These are phyloP conservation scores for Pseudonitzschia delicatissima DNA, from an alignment of 108 stramenopile genomes.

Conservation along the genomic window DNA sequence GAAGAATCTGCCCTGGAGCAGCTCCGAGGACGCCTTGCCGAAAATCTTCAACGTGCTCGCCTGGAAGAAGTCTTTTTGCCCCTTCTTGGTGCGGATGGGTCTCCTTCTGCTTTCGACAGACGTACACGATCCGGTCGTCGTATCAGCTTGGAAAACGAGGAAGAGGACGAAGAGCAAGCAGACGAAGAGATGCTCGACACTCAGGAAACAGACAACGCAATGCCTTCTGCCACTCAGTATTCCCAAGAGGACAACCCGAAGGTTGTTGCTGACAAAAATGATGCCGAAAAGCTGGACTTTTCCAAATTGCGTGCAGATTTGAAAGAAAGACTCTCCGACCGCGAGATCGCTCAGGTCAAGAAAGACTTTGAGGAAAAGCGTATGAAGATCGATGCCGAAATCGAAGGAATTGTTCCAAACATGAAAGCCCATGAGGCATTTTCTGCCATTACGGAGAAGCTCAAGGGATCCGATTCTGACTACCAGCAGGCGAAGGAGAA, in stretches of 20 bases:
- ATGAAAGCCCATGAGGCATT: conserved; percentile 95
- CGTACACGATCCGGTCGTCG: conserved; percentile 34
- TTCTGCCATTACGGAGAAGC: conserved; percentile 61
- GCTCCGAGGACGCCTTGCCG: conserved; percentile 85
- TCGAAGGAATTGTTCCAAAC: conserved; percentile 93
- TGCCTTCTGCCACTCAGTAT: conserved; percentile 54
- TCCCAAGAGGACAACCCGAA: conserved; percentile 70
- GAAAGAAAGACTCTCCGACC: conserved; percentile 53
- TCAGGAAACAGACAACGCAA: conserved; percentile 17
- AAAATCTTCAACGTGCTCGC: conserved; percentile 86
- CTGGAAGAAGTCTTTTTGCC: conserved; percentile 90
- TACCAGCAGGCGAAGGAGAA: conserved; percentile 76
- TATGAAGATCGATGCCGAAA: conserved; percentile 62
- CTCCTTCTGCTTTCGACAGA: not conserved
- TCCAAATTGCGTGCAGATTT: conserved; percentile 57
- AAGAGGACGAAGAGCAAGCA: conserved; percentile 45
- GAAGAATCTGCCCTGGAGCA: conserved; percentile 72
- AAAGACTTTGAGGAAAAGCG: conserved; percentile 80
- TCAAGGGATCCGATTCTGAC: conserved; percentile 74
- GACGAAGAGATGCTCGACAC: conserved; percentile 38
- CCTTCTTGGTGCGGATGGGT: conserved; percentile 32
- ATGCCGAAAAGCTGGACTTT: conserved; percentile 80
- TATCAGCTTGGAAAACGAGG: conserved; percentile 25
- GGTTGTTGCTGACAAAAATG: conserved; percentile 75
- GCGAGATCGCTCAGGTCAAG: conserved; percentile 70